Evolutionary conservation across 805 yeast species (phyloP), one percentile per base, ranked within the genome.

Genomic region (Wickerhamiella shivajii): DNA sequence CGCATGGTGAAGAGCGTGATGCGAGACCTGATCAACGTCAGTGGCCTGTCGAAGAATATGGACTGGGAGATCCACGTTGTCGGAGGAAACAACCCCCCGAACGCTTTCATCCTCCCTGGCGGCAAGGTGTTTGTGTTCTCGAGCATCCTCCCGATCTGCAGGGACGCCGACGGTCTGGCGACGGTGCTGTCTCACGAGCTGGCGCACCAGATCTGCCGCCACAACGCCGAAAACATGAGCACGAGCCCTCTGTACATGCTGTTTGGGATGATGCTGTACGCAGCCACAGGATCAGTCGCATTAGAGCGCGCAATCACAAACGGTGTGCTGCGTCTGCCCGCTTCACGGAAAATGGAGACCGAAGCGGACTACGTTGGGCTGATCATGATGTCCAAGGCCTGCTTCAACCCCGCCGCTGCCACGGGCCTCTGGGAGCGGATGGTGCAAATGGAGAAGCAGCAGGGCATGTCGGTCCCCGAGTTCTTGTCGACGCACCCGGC

Each of bases 311-410:
- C 78, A 20, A 53, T 80, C 11, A 44, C 67, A 17, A 64, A 64
- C 18, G 64, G 83, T 1, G 50, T 71, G 10, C 51, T 84, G 31
- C 69, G 71, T 43, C 68, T 77, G 67, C 96, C 96, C 0, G 78
- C 92, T 0, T 78, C 93, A 1, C 64, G 99, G 46, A 81, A 71
- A 39, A 83, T 83, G 94, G 99, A 90, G 55, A 67, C 83, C 1
- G 98, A 90, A 53, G 97, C 98, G 0, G 98, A 90, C 55, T 75
- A 76, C 46, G 85, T 90, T 19, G 99, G 99, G 0, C 60, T 90
- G 39, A 77, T 83, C 73, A 63, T 87, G 44, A 80, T 87, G 94
- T 71, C 94, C 2, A 61, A 73, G 39, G 93, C 93, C 29, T 90
- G 99, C 52, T 90, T 66, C 53, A 60, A 85, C 42, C 84, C 94